Evolutionary conservation across 2,329 filamentous ascomycete genomes (phyloP).

Genomic region (Elsinoe batatas): DNA sequence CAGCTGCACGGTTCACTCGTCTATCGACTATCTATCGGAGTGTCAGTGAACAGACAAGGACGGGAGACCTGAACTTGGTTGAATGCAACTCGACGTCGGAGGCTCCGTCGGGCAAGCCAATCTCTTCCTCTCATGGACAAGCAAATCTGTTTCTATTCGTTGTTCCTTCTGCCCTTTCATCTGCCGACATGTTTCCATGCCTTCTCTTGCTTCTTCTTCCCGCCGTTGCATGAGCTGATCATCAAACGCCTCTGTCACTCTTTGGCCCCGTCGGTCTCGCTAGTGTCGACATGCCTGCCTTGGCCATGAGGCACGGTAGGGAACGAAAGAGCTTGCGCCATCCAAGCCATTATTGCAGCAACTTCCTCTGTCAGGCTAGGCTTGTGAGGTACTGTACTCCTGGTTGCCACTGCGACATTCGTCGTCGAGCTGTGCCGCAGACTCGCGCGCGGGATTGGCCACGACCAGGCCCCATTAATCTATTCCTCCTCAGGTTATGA

Average conservation of each 20-base stretch:
- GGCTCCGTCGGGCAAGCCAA: background rate
- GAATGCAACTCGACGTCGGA: background rate
- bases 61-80: too few relatives aligned
- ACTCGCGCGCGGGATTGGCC: slow-evolving; percentile 4
- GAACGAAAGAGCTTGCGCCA: slow-evolving; percentile 2
- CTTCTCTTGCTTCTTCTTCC: background rate
- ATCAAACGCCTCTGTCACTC: slow-evolving; percentile 5
- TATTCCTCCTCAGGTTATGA: slow-evolving; percentile 11
- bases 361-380: background rate
- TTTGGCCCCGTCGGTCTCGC: background rate
- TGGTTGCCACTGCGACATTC: slow-evolving; percentile 1
- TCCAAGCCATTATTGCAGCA: background rate
- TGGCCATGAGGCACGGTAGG: background rate
- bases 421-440: background rate
- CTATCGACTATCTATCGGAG: too few relatives aligned
- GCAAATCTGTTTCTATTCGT: background rate
- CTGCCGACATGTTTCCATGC: slow-evolving; percentile 6
- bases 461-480: slow-evolving; percentile 6
- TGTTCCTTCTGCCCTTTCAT: background rate
- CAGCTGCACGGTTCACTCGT: background rate
- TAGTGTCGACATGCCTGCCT: slow-evolving; percentile 5
- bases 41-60: too few relatives aligned
- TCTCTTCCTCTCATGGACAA: slow-evolving; percentile 6
- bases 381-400: background rate
- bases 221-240: slow-evolving; percentile 1